Percentiles rank a stretch among this genome's conserved stretches.
phyloP scores from a whole-genome alignment of 1,284 basidiomycete species.

The Afroboletus lepidellus region DNA sequence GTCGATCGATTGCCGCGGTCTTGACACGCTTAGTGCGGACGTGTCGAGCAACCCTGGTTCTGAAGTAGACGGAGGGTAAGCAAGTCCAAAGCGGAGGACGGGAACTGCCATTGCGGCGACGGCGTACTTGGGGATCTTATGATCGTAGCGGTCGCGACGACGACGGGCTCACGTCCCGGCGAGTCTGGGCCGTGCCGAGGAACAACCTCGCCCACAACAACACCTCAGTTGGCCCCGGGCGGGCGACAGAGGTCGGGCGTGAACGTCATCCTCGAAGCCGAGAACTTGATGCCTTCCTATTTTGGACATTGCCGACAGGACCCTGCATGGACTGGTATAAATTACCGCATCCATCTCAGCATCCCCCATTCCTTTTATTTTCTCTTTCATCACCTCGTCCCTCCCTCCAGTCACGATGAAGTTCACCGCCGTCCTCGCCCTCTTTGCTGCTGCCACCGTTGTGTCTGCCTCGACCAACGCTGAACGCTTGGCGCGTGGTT shows the following conservation, averaged over 20 bases:
- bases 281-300: slow-evolving; percentile 1
- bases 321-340: slow-evolving; percentile 18
- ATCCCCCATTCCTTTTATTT: background rate
- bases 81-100: too few species aligned
- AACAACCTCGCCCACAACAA: background rate
- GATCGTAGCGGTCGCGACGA: background rate
- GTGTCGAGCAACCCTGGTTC: too few species aligned
- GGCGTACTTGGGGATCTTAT: background rate
- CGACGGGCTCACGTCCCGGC: background rate
- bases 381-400: background rate
- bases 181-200: background rate
- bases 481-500: slow-evolving; percentile 48
- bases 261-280: background rate
- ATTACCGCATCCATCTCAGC: slow-evolving; percentile 6
- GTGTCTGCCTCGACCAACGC: slow-evolving; percentile 49
- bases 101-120: background rate
- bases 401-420: slow-evolving; percentile 36
- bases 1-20: too few species aligned
- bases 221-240: too few species aligned
- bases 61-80: too few species aligned
- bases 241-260: slow-evolving; percentile 3
- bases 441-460: slow-evolving; percentile 35
- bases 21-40: too few species aligned
- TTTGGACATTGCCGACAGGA: slow-evolving; percentile 19
- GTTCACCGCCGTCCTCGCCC: slow-evolving; percentile 40